Evolutionary conservation across 257 asterid species (phyloP).

Genomic region (Paraleonurus japonicus): DNA sequence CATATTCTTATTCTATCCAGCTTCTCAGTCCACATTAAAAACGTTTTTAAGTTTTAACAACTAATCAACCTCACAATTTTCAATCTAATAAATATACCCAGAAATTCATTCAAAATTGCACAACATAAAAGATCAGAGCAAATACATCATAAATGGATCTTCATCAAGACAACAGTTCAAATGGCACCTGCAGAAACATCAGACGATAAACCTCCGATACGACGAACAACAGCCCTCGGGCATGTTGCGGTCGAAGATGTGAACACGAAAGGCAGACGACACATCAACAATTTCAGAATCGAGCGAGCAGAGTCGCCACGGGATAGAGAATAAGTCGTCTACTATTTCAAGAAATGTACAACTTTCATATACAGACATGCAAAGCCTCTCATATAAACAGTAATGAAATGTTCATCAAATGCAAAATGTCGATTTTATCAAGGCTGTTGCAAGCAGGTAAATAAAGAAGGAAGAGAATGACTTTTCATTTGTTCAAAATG

Average conservation of each 20-base stretch:
- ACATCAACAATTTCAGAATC: slow-evolving; percentile 42
- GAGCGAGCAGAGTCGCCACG: slow-evolving; percentile 35
- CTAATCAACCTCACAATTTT: not conserved
- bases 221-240: slow-evolving; percentile 11
- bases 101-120: not conserved
- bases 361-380: not conserved
- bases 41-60: slow-evolving; percentile 6
- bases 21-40: slow-evolving; percentile 15
- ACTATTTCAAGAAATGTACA: not conserved
- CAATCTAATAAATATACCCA: not conserved
- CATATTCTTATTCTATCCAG: too few species aligned
- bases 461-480: too few species aligned
- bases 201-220: not conserved
- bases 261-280: slow-evolving; percentile 40
- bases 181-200: not conserved
- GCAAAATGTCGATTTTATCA: not conserved
- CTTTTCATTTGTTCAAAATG: not conserved
- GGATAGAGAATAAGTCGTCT: too few species aligned
- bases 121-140: not conserved
- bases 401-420: not conserved
- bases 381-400: not conserved
- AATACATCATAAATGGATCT: slow-evolving; percentile 21
- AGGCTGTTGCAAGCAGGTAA: too few species aligned
- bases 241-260: slow-evolving; percentile 30
- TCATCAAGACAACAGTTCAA: not conserved